Evolutionary conservation across 768 basidiomycete genomes (phyloP), one percentile per base, ranked within the genome.

Genomic region (Nevesoporus exiguus): DNA sequence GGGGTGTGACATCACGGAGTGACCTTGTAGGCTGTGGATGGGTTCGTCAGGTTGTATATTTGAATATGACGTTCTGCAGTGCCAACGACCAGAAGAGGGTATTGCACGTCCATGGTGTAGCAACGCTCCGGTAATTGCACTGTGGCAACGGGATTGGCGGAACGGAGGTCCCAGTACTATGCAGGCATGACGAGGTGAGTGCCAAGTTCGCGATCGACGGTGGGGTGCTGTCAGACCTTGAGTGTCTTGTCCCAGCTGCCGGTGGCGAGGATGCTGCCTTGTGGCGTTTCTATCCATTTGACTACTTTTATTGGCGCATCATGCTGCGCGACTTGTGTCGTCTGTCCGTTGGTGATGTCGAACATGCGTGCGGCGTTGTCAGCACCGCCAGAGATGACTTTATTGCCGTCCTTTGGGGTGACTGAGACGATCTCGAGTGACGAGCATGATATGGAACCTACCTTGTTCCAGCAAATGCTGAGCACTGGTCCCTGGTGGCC

Each of bases 201-300:
- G 13, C 5, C 39, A 8, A 15, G 27, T 25, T 52, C 27, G 34
- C 42, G 43, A 39, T 29, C 25, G 44, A 37, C 8, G 31, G 24
- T n/a, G 47, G 30, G 55, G 47, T 41, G 44, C 34, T 36, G 1
- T 59, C 56, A 3, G 60, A 94, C 95, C 79, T 94, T 96, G 67
- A 98, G 73, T 2, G 92, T 96, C 74, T 96, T 96, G 71, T 99
- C 96, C 97, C 97, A 99, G 49, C 93, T 93, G 10, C 94, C 97
- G 1, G 96, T 98, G 13, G 86, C 91, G 19, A 95, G 76, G 57
- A 95, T 84, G 14, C 90, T 83, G 33, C 81, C 80, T 57, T 80
- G 81, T 21, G 83, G 84, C 6, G 86, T 80, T 57, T 94, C 88
- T 49, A 93, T 77, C 84, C 88, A 94, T 50, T 83, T 80, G 36